Conservation (phyloP, 805 yeast genomes). For the Candida morakotiae region DNA sequence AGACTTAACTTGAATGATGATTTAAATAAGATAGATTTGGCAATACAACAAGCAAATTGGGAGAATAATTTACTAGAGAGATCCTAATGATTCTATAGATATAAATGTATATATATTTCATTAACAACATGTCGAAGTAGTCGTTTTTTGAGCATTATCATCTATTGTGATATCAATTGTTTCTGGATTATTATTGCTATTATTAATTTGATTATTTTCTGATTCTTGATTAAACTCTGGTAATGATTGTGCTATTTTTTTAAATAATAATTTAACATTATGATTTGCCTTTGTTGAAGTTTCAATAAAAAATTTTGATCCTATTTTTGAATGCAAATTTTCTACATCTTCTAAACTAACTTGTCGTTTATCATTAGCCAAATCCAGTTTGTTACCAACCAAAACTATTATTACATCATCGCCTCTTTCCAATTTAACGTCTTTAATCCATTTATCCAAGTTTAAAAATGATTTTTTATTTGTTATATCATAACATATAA, state of each 20-base stretch:
- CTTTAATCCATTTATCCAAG: slow-evolving; percentile 89
- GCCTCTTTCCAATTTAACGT: slow-evolving; percentile 91
- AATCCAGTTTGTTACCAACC: slow-evolving; percentile 90
- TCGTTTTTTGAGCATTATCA: slow-evolving; percentile 11
- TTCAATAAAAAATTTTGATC: slow-evolving; percentile 80
- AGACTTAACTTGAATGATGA: background rate
- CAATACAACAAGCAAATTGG: slow-evolving; percentile 2
- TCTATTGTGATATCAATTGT: slow-evolving; percentile 38
- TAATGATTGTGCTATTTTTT: slow-evolving; percentile 83
- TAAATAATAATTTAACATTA: slow-evolving; percentile 85
- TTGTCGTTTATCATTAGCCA: slow-evolving; percentile 67
- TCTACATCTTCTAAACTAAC: slow-evolving; percentile 85
- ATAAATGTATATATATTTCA: too few species aligned
- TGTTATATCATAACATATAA: slow-evolving; percentile 91
- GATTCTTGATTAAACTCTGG: slow-evolving; percentile 61
- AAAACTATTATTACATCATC: slow-evolving; percentile 82
- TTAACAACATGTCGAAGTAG: slow-evolving; percentile 16
- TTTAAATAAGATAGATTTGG: background rate
- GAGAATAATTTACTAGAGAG: background rate
- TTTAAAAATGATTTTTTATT: slow-evolving; percentile 79
- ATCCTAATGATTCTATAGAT: background rate
- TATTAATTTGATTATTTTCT: slow-evolving; percentile 9
- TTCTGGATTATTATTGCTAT: slow-evolving; percentile 23
- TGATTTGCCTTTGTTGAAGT: slow-evolving; percentile 94
- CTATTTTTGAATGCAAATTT: slow-evolving; percentile 62